Percentiles rank a stretch among this genome's conserved stretches.
These are phyloP conservation scores for Trametes elegans DNA, from an alignment of 768 basidiomycete genomes.

Conservation along the genomic window DNA sequence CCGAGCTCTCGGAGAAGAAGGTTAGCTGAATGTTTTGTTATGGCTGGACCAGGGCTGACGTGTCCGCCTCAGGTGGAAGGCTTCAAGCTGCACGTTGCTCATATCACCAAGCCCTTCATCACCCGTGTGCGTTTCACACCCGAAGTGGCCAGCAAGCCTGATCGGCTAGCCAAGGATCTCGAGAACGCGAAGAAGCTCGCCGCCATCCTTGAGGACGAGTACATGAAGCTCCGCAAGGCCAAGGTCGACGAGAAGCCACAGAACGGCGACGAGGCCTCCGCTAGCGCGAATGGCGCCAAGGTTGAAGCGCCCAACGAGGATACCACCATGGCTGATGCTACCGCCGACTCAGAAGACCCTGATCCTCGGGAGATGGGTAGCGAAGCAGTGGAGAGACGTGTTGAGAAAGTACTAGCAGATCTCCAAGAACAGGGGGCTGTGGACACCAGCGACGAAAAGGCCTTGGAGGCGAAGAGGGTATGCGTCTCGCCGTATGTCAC, in stretches of 20 bases:
- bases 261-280: slow-evolving; percentile 19
- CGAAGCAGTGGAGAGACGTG: slow-evolving; percentile 76
- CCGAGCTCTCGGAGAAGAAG: slow-evolving; percentile 81
- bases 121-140: slow-evolving; percentile 80
- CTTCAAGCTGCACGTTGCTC: slow-evolving; percentile 90
- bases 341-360: slow-evolving; percentile 40
- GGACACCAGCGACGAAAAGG: slow-evolving; percentile 61
- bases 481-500: slow-evolving; percentile 8
- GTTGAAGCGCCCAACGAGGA: slow-evolving; percentile 24
- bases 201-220: slow-evolving; percentile 71
- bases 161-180: slow-evolving; percentile 79
- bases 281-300: slow-evolving; percentile 19
- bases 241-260: slow-evolving; percentile 24
- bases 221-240: slow-evolving; percentile 47
- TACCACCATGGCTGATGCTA: slow-evolving; percentile 28
- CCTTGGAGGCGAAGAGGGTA: slow-evolving; percentile 71
- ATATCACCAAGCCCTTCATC: slow-evolving; percentile 73
- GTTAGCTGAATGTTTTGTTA: too few species aligned
- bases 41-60: neutral
- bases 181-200: slow-evolving; percentile 73
- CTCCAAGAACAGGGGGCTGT: slow-evolving; percentile 63
- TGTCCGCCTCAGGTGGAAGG: slow-evolving; percentile 73
- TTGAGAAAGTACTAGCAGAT: slow-evolving; percentile 73
- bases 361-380: slow-evolving; percentile 67
- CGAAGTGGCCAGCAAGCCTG: slow-evolving; percentile 75